phyloP scores from a whole-genome alignment of 2,329 filamentous ascomycete genomes.

The Trichoderma sp. region DNA sequence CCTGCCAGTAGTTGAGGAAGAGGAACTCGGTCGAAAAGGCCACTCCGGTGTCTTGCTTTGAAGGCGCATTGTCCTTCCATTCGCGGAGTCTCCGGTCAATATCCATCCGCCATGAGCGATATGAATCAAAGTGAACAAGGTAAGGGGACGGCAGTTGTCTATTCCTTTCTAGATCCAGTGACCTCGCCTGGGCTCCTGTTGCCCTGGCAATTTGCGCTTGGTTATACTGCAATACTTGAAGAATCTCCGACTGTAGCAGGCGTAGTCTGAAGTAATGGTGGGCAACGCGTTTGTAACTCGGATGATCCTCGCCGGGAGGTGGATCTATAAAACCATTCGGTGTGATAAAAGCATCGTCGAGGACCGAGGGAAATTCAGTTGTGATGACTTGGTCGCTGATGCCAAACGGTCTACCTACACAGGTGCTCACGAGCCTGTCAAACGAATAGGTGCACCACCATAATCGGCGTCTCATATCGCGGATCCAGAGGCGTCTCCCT shows the following conservation, averaged over 20 bases:
- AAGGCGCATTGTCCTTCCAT: constrained; percentile 84
- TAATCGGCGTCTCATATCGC: constrained; percentile 80
- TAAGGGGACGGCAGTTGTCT: constrained; percentile 82
- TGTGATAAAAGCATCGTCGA: constrained; percentile 89
- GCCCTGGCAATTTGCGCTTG: constrained; percentile 78
- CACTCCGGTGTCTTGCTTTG: constrained; percentile 77
- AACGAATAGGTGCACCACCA: constrained; percentile 99
- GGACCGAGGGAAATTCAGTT: constrained; percentile 85
- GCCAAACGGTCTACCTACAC: constrained; percentile 89
- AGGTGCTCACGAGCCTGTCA: constrained; percentile 91
- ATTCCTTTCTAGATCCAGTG: constrained; percentile 71
- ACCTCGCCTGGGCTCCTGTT: constrained; percentile 59
- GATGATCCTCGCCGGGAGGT: constrained; percentile 56
- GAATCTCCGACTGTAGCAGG: constrained; percentile 88
- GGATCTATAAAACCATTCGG: constrained; percentile 70
- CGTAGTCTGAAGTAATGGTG: constrained; percentile 91
- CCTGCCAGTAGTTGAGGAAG: constrained; percentile 97
- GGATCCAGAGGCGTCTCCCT: constrained; percentile 75
- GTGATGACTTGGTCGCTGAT: constrained; percentile 97
- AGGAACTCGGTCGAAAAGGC: constrained; percentile 87
- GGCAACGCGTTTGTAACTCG: constrained; percentile 87
- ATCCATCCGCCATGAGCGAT: constrained; percentile 84
- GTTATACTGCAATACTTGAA: constrained; percentile 90
- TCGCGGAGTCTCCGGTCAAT: constrained; percentile 80
- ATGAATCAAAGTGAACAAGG: constrained; percentile 78